Base-by-base conservation (phyloP, 2,329 filamentous ascomycete genomes). In the Colletotrichum noveboracense region DNA sequence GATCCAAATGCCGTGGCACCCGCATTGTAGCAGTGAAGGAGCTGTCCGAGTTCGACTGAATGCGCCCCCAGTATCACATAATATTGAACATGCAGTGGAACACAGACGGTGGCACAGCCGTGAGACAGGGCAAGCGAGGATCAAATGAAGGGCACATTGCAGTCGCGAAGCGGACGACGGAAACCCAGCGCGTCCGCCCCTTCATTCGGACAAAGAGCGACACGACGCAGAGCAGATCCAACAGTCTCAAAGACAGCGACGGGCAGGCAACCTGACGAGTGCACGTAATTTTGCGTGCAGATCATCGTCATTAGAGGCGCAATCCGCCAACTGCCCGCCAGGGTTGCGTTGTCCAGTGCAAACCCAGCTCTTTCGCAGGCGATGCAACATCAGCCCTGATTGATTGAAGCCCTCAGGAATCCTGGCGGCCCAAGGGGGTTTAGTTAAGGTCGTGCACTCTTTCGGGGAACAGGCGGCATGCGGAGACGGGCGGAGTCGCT, bases 401-500 rank as follows among this genome's bases (percentile, higher is more conserved):
- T 52, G 14, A 32, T 28, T 26, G n/a, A 43, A 16, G 32, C 12
- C 21, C 36, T 26, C 48, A 7, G 34, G 28, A 13, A 66, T 32
- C 18, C 28, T 4, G 32, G 14, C 18, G 38, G 43, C 38, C 43
- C 32, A 26, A 38, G 21, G 21, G 14, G 36, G 60, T n/a, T 30
- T 34, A 43, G 66, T 32, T 32, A 70, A 24, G 66, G 38, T 62
- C 38, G 34, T 60, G 55, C 55, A 18, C 30, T 24, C 16, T 58
- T 12, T 62, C 66, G 66, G 71, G 71, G 71, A 55, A 70, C 58
- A 32, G 58, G 66, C 66, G 60, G 65, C 38, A 30, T 65, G 71
- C 66, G 71, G 65, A 69, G 56, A 73, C 65, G 56, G 69, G 66
- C 70, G 55, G 56, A 58, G 38, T 38, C 66, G 21, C 55, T 52